A percentile compares a stretch with the other conserved stretches of the same genome.
These are phyloP conservation scores for Sophora flavescens DNA, from an alignment of 306 rosid species.

Conservation along the genomic window DNA sequence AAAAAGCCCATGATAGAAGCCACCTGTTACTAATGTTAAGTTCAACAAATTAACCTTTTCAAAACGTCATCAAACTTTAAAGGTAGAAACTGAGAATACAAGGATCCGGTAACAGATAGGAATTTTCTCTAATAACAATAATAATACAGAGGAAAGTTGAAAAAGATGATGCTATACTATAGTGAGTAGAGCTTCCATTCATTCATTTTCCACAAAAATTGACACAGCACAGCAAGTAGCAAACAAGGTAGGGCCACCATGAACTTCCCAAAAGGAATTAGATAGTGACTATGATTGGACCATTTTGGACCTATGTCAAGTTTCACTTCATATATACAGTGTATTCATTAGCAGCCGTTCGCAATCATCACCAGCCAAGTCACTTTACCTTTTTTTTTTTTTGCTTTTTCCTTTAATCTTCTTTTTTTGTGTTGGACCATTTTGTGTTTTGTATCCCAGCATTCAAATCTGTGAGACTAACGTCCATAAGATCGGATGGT, in stretches of 20 bases:
- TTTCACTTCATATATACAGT: slow-evolving; percentile 12
- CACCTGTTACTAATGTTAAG: too few species aligned
- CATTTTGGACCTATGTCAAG: slow-evolving; percentile 26
- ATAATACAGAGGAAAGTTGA: neutral
- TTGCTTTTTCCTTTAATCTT: neutral
- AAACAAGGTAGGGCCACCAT: slow-evolving; percentile 18
- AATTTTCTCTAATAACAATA: neutral
- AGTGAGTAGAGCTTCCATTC: neutral
- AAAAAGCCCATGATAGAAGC: too few species aligned
- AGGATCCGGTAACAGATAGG: neutral
- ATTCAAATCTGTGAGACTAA: too few species aligned
- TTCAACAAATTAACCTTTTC: too few species aligned
- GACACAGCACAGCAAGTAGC: slow-evolving; percentile 12
- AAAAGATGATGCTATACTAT: neutral
- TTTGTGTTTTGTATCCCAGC: too few species aligned
- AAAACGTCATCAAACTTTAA: neutral
- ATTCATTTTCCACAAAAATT: slow-evolving; percentile 10
- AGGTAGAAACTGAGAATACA: neutral
- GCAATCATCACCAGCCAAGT: slow-evolving; percentile 30
- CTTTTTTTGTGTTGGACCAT: too few species aligned
- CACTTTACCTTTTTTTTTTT: slow-evolving; percentile 18
- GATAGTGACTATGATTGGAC: slow-evolving; percentile 42
- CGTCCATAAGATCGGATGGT: too few species aligned
- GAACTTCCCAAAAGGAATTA: slow-evolving; percentile 30
- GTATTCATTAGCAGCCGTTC: slow-evolving; percentile 44